Evolutionary conservation across 257 asterid genomes (phyloP).

Genomic region (Przewalskia tangutica): DNA sequence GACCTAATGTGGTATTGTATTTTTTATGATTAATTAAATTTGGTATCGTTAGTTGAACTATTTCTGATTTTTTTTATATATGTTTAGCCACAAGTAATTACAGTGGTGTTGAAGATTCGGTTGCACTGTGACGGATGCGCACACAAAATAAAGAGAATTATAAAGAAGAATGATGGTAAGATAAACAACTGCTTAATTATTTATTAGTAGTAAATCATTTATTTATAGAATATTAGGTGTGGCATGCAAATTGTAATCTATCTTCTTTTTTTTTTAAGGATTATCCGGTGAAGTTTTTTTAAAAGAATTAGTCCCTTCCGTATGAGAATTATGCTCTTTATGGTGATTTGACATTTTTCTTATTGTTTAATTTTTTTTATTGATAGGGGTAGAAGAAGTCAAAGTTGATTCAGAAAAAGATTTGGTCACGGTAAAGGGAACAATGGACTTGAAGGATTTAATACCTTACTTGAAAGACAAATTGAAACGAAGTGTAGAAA

Average conservation of each 20-base stretch:
- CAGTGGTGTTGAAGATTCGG: conserved; percentile 58
- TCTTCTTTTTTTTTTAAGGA: too few species aligned
- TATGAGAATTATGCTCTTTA: too few species aligned
- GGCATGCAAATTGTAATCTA: too few species aligned
- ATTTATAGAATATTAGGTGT: not conserved
- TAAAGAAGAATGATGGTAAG: conserved; percentile 64
- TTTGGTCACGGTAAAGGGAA: conserved; percentile 61
- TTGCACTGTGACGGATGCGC: conserved; percentile 94
- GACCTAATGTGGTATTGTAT: too few species aligned
- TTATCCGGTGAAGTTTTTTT: too few species aligned
- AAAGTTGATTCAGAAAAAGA: conserved; percentile 46
- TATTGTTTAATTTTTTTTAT: not conserved
- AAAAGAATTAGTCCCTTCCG: too few species aligned
- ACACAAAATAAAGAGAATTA: conserved; percentile 53
- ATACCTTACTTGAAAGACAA: conserved; percentile 52
- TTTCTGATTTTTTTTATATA: not conserved
- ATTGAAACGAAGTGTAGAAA: conserved; percentile 42
- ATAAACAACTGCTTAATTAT: not conserved
- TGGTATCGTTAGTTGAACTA: not conserved
- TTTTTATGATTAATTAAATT: not conserved
- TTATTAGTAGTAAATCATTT: not conserved
- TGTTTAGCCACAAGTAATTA: conserved; percentile 38
- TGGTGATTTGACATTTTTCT: not conserved
- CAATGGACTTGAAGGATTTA: conserved; percentile 68
- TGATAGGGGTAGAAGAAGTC: conserved; percentile 56